These are phyloP conservation scores for Coniella lustricola DNA, from an alignment of 2,329 filamentous ascomycete genomes.

Conservation along the genomic window DNA sequence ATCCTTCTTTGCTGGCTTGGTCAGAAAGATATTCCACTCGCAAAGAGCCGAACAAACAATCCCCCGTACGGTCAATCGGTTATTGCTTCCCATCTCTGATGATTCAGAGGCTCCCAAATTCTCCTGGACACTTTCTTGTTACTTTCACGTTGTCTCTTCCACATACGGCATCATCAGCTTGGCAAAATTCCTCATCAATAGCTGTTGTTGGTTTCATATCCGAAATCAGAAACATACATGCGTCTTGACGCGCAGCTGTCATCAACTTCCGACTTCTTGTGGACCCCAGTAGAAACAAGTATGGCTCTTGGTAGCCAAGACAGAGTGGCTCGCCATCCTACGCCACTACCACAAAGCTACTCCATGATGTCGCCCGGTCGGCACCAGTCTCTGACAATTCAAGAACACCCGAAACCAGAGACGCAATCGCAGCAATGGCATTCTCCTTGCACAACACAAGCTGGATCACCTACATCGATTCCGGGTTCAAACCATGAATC, in stretches of 20 bases:
- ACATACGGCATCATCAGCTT: neutral
- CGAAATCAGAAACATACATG: slow-evolving; percentile 7
- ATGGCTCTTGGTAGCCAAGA: slow-evolving; percentile 3
- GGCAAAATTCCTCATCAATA: slow-evolving; percentile 5
- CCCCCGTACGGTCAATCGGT: slow-evolving; percentile 1
- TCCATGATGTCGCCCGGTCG: neutral
- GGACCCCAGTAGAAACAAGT: neutral
- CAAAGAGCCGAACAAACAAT: neutral
- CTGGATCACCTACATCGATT: neutral
- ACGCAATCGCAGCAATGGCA: slow-evolving; percentile 1
- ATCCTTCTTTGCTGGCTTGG: neutral
- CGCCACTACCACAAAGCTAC: no score
- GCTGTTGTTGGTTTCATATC: slow-evolving; percentile 12
- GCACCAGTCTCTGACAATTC: slow-evolving; percentile 1
- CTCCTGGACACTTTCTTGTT: neutral
- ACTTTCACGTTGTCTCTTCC: neutral
- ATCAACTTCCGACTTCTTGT: neutral
- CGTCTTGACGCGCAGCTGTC: neutral
- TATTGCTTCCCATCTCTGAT: slow-evolving; percentile 7
- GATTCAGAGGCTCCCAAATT: slow-evolving; percentile 2
- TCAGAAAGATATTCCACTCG: no score
- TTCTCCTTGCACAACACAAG: slow-evolving; percentile 15
- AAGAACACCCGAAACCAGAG: slow-evolving; percentile 9
- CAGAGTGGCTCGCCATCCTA: no score
- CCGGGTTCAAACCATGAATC: neutral